phyloP scores from a whole-genome alignment of 345 rosid genomes.

The Ceriops zippeliana region DNA sequence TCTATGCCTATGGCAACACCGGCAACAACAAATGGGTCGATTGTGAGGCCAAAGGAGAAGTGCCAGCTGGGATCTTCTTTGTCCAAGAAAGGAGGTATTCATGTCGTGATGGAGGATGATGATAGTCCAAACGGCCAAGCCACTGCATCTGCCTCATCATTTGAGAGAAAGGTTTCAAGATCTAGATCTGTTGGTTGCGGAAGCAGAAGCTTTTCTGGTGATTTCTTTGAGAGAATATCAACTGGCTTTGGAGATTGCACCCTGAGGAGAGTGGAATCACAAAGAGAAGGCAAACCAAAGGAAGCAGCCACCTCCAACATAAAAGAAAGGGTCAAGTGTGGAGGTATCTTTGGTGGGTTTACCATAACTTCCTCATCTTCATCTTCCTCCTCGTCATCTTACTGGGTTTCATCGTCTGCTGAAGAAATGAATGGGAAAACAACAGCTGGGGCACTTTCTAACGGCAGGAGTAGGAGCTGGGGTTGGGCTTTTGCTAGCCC shows the following conservation, averaged over 20 bases:
- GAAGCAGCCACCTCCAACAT: slow-evolving; percentile 23
- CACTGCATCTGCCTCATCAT: slow-evolving; percentile 47
- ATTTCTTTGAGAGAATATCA: slow-evolving; percentile 92
- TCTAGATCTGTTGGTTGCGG: slow-evolving; percentile 99
- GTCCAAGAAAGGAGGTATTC: slow-evolving; percentile 39
- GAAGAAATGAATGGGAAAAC: slow-evolving; percentile 47
- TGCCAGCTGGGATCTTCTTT: slow-evolving; percentile 35
- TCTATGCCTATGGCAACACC: slow-evolving; percentile 15
- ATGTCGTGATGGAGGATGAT: slow-evolving; percentile 52
- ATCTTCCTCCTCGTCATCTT: slow-evolving; percentile 67
- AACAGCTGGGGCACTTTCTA: slow-evolving; percentile 25
- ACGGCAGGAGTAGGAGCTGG: slow-evolving; percentile 63
- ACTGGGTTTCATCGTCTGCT: slow-evolving; percentile 60
- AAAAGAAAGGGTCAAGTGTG: slow-evolving; percentile 81
- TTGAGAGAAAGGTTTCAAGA: slow-evolving; percentile 91
- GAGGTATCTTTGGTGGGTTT: slow-evolving; percentile 95
- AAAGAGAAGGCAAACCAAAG: slow-evolving; percentile 68
- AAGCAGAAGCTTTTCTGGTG: slow-evolving; percentile 95
- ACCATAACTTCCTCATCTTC: slow-evolving; percentile 69
- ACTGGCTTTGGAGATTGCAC: slow-evolving; percentile 98
- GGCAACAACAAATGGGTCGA: slow-evolving; percentile 15
- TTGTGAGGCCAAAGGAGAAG: slow-evolving; percentile 34
- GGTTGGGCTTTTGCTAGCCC: slow-evolving; percentile 94
- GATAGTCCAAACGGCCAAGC: slow-evolving; percentile 53
- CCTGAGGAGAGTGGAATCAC: slow-evolving; percentile 89